Base-by-base conservation (phyloP, 306 rosid genomes). In the Ceratonia siliqua region DNA sequence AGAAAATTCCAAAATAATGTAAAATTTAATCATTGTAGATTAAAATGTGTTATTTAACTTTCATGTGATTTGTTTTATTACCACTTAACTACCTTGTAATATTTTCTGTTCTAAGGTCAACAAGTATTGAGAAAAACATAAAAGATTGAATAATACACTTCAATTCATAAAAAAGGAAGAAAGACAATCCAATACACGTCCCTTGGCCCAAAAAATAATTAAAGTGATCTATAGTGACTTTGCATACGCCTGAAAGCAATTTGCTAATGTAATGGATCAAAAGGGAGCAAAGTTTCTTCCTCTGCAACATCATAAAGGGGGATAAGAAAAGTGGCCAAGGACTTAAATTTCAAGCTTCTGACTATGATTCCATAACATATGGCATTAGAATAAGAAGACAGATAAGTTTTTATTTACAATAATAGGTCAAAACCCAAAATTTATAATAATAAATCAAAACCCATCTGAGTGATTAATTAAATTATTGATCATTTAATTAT, bases 321-420 rank as follows among this genome's bases (percentile, higher is more conserved):
- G 27, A n/a, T 13, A 57, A 45, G 32, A 72, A 70, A 79, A 79
- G 80, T 32, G 45, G 78, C 24, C 21, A 54, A 72, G 79, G 87
- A 76, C 79, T 82, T 79, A 43, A 50, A 77, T 76, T 79, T 81
- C 84, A 81, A 84, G 83, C 81, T 35, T 79, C 74, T 89, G 96
- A 85, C 85, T 83, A 70, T 81, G 86, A 88, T 85, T 88, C 87
- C 82, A n/a, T n/a, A n/a, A n/a, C n/a, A n/a, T n/a, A n/a, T n/a
- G n/a, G n/a, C n/a, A n/a, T n/a, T n/a, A n/a, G n/a, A n/a, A n/a
- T n/a, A n/a, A n/a, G n/a, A n/a, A n/a, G n/a, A n/a, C n/a, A n/a
- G n/a, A n/a, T n/a, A n/a, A n/a, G n/a, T n/a, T n/a, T n/a, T n/a
- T n/a, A n/a, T n/a, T n/a, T n/a, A n/a, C n/a, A n/a, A n/a, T n/a